These are phyloP conservation scores for Rubus idaeus DNA, from an alignment of 306 rosid species.

Conservation along the genomic window DNA sequence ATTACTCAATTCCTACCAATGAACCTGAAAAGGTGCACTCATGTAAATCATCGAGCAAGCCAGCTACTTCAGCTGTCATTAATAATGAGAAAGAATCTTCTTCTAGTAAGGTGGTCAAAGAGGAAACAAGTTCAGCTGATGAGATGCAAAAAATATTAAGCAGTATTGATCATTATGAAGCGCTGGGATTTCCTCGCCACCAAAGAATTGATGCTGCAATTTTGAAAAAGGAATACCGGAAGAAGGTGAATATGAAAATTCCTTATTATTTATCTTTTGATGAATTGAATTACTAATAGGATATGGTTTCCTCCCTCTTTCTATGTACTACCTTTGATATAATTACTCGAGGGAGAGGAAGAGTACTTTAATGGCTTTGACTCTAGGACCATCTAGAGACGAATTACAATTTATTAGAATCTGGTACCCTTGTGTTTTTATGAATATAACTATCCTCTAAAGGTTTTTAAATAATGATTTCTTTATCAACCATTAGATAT, in stretches of 20 bases:
- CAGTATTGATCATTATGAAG: slow-evolving; percentile 79
- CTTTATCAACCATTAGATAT: background rate
- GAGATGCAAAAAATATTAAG: slow-evolving; percentile 84
- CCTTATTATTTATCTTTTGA: background rate
- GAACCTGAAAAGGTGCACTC: slow-evolving; percentile 73
- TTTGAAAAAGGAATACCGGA: slow-evolving; percentile 82
- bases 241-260: slow-evolving; percentile 46
- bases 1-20: slow-evolving; percentile 56
- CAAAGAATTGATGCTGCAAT: slow-evolving; percentile 63
- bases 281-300: background rate
- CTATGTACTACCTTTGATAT: background rate
- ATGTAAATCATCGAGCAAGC: slow-evolving; percentile 68
- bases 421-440: background rate
- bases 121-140: slow-evolving; percentile 56
- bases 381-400: background rate
- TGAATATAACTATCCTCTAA: background rate
- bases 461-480: background rate
- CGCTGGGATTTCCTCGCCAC: slow-evolving; percentile 77
- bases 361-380: background rate
- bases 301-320: slow-evolving; percentile 5
- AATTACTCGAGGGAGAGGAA: background rate
- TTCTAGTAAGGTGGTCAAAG: slow-evolving; percentile 52
- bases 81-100: slow-evolving; percentile 52
- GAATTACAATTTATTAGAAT: background rate
- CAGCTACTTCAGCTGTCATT: slow-evolving; percentile 51